Evolutionary conservation across 2,329 filamentous ascomycete genomes (phyloP).

Genomic region (Corynespora cassiicola): DNA sequence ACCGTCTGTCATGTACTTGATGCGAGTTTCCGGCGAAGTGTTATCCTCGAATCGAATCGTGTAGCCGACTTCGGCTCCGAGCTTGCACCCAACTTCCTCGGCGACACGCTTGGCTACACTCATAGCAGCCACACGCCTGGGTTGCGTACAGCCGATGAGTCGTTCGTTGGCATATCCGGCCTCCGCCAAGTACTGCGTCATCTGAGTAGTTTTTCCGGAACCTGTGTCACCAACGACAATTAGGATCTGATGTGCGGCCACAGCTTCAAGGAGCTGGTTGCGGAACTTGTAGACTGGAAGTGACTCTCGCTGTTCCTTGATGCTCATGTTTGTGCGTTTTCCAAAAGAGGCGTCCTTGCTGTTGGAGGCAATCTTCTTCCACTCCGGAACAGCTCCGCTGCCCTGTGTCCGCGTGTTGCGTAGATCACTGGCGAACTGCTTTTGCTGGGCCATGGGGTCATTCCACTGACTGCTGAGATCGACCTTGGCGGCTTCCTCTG

Average conservation of each 20-base stretch:
- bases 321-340: conserved; percentile 87
- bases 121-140: conserved; percentile 97
- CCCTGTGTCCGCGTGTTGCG: conserved; percentile 69
- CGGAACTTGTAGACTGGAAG: conserved; percentile 91
- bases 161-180: conserved; percentile 86
- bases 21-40: conserved; percentile 83
- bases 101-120: conserved; percentile 98
- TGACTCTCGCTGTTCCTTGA: conserved; percentile 91
- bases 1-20: conserved; percentile 99
- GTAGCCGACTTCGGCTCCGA: conserved; percentile 96
- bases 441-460: conserved; percentile 91
- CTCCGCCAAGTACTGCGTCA: conserved; percentile 95
- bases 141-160: conserved; percentile 95
- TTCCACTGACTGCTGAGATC: conserved; percentile 93
- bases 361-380: conserved; percentile 83
- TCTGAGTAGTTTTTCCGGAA: conserved; percentile 94
- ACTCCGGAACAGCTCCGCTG: conserved; percentile 80
- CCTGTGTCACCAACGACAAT: conserved; percentile 98
- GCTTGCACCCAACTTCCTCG: conserved; percentile 90
- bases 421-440: conserved; percentile 88
- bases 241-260: conserved; percentile 85
- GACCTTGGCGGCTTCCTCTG: conserved; percentile 76
- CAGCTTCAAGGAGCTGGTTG: conserved; percentile 84
- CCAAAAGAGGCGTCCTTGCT: conserved; percentile 83
- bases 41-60: conserved; percentile 98